These are phyloP conservation scores for Simplicillium aogashimaense DNA, from an alignment of 2,329 filamentous ascomycete species.

Conservation along the genomic window DNA sequence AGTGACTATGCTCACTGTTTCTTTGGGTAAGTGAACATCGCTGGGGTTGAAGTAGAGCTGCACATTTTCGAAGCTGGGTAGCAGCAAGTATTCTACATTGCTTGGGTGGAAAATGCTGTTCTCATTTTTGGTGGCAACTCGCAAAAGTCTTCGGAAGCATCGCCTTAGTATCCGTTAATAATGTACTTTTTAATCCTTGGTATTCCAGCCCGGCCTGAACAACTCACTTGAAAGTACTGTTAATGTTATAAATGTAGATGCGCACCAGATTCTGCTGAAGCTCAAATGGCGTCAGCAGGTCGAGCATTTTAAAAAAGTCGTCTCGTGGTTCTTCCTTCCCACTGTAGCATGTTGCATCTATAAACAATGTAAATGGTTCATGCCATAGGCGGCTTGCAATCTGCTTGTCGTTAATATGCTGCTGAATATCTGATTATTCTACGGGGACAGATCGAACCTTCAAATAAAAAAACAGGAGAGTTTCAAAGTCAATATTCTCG, in stretches of 20 bases:
- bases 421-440: too few relatives aligned
- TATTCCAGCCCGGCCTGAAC: neutral
- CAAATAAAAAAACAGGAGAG: slow-evolving; percentile 56
- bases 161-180: slow-evolving; percentile 27
- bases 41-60: slow-evolving; percentile 58
- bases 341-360: slow-evolving; percentile 62
- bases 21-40: slow-evolving; percentile 57
- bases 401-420: slow-evolving; percentile 19
- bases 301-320: slow-evolving; percentile 53
- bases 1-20: slow-evolving; percentile 58
- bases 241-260: slow-evolving; percentile 66
- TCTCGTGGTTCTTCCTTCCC: slow-evolving; percentile 58
- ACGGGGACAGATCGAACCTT: slow-evolving; percentile 32
- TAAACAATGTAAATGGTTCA: slow-evolving; percentile 55
- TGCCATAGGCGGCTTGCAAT: slow-evolving; percentile 63
- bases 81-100: slow-evolving; percentile 56
- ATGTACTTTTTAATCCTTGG: too few relatives aligned
- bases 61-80: slow-evolving; percentile 55
- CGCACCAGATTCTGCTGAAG: slow-evolving; percentile 47
- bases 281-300: slow-evolving; percentile 52
- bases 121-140: slow-evolving; percentile 52
- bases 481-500: slow-evolving; percentile 56
- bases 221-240: slow-evolving; percentile 52
- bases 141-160: slow-evolving; percentile 54
- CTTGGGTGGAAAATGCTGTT: slow-evolving; percentile 50